phyloP scores from a whole-genome alignment of 805 yeast genomes.

The Candida pseudofarinosa region DNA sequence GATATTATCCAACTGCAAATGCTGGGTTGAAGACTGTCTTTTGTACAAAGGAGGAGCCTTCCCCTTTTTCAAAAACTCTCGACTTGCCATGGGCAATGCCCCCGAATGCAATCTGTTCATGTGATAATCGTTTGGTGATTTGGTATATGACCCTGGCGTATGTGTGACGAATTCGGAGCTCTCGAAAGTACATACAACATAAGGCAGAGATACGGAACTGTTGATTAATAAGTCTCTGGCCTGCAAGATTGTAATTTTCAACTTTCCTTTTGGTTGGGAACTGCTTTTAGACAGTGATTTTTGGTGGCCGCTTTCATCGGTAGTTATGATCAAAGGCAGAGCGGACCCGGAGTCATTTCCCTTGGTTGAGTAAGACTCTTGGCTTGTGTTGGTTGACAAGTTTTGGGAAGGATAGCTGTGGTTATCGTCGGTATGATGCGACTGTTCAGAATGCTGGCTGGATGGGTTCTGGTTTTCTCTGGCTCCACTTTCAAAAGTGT shows the following conservation, averaged over 20 bases:
- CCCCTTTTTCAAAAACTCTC: slow-evolving; percentile 3
- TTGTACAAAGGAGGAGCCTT: slow-evolving; percentile 34
- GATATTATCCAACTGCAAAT: slow-evolving; percentile 18
- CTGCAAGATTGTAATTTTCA: slow-evolving; percentile 75
- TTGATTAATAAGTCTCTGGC: slow-evolving; percentile 65
- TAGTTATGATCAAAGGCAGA: slow-evolving; percentile 32
- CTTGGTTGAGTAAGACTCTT: not conserved
- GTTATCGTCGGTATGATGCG: slow-evolving; percentile 1
- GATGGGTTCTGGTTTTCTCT: not conserved
- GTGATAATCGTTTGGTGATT: slow-evolving; percentile 10
- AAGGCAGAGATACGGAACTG: slow-evolving; percentile 62
- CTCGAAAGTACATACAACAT: slow-evolving; percentile 89
- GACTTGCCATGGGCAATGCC: slow-evolving; percentile 12
- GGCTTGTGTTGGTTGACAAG: slow-evolving; percentile 4
- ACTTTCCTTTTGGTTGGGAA: slow-evolving; percentile 69
- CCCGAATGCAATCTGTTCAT: slow-evolving; percentile 3
- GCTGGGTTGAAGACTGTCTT: slow-evolving; percentile 36
- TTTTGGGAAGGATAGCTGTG: slow-evolving; percentile 4
- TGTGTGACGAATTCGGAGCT: slow-evolving; percentile 85
- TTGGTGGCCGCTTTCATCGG: slow-evolving; percentile 39
- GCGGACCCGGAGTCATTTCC: not conserved
- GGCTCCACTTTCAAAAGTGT: not conserved
- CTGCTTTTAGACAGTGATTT: slow-evolving; percentile 20
- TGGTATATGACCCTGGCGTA: slow-evolving; percentile 57
- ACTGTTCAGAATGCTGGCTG: slow-evolving; percentile 10